Conservation (phyloP, 371 early-diverging fungal genomes). For the Rhizopus sp. region DNA sequence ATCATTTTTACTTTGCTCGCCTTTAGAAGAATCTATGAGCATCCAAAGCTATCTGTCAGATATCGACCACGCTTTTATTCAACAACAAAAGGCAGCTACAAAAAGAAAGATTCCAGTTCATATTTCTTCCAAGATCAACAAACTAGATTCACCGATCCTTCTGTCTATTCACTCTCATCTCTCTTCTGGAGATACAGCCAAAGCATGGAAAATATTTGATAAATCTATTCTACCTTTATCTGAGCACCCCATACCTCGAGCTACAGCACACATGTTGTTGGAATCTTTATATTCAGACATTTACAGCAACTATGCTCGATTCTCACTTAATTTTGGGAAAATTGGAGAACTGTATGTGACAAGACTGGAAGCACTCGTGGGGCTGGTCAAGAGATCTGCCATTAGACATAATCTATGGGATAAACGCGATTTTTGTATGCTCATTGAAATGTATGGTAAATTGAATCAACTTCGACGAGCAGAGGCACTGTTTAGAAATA, state of each 20-base stretch:
- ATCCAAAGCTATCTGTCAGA: background rate
- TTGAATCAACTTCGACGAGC: constrained; percentile 29
- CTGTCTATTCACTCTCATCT: constrained; percentile 28
- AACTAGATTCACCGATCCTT: constrained; percentile 24
- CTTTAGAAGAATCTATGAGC: background rate
- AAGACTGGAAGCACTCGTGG: constrained; percentile 27
- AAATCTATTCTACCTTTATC: background rate
- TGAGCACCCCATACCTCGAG: constrained; percentile 15
- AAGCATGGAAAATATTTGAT: constrained; percentile 37
- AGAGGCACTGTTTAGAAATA: constrained; percentile 32
- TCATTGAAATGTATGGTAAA: constrained; percentile 33
- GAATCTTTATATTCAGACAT: constrained; percentile 24
- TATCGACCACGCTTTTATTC: constrained; percentile 11
- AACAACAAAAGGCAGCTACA: constrained; percentile 11
- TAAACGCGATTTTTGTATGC: constrained; percentile 22
- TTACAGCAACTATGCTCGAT: constrained; percentile 7
- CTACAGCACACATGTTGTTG: constrained; percentile 24
- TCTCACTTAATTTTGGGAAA: constrained; percentile 16
- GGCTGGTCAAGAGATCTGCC: constrained; percentile 10
- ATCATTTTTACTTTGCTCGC: background rate
- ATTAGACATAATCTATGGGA: constrained; percentile 15
- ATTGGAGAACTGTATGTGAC: constrained; percentile 18
- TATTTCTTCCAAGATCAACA: constrained; percentile 25
- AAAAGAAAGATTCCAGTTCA: constrained; percentile 32
- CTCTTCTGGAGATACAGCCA: constrained; percentile 12